Conservation (phyloP, 2,329 filamentous ascomycete species). For the Fusarium keratoplasticum region DNA sequence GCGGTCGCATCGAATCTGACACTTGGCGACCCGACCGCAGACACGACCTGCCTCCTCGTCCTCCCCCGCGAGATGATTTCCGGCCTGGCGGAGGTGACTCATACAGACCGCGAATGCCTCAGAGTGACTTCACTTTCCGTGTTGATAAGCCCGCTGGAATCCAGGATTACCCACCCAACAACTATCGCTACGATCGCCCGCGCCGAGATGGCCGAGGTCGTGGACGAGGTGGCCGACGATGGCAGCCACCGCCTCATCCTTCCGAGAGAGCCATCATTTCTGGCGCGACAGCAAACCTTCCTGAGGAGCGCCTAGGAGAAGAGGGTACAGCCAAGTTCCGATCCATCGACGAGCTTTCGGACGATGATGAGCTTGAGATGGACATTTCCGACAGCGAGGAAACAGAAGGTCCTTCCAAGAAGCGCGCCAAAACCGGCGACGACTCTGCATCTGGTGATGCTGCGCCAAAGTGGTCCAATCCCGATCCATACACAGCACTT, state of each 20-base stretch:
- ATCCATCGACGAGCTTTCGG: conserved; percentile 68
- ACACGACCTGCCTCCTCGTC: conserved; percentile 29
- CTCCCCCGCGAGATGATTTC: conserved; percentile 39
- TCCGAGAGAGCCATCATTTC: conserved; percentile 64
- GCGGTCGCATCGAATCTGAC: conserved; percentile 41
- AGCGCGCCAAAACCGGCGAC: conserved; percentile 46
- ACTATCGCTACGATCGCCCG: conserved; percentile 31
- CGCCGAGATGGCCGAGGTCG: conserved; percentile 42
- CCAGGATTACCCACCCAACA: conserved; percentile 45
- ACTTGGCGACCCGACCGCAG: conserved; percentile 47
- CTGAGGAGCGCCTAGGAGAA: conserved; percentile 61
- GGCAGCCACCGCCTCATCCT: conserved; percentile 54
- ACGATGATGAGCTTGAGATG: conserved; percentile 74
- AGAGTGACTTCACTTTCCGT: conserved; percentile 68
- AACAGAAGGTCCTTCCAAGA: conserved; percentile 56
- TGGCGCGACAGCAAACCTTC: conserved; percentile 54
- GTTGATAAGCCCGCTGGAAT: conserved; percentile 64
- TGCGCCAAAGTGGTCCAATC: conserved; percentile 90
- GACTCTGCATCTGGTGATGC: conserved; percentile 54
- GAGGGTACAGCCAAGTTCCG: conserved; percentile 64
- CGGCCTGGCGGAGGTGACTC: conserved; percentile 38
- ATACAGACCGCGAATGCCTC: conserved; percentile 50
- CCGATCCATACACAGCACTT: conserved; percentile 90
- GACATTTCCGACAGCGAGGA: conserved; percentile 63
- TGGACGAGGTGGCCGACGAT: conserved; percentile 46